Base-by-base conservation (phyloP, 805 yeast species). In the Priceomyces medius region DNA sequence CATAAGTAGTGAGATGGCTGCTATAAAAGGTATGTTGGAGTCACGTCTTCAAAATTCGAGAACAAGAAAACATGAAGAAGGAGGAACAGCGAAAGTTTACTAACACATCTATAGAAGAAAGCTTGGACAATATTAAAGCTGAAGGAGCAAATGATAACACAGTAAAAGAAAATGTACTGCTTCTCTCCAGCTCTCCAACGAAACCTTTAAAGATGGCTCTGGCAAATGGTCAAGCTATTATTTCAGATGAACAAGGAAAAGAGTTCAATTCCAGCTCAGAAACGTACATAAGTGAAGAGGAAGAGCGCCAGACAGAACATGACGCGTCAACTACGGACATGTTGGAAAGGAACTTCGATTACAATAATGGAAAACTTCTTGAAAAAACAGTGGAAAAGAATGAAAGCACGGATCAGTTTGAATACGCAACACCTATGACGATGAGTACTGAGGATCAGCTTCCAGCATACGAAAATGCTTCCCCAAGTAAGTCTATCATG, bases 401-500 rank as follows among this genome's bases (percentile, higher is more conserved):
- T 42, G 21, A 20, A 16, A 52, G 53, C 21, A 48, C 48, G 27
- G 60, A 58, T 37, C 63, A 61, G 31, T 61, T 59, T 41, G 54
- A 56, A 5, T 58, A 58, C 37, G 50, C 51, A 21, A 54, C 60
- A 2, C 63, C 61, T 12, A 46, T 41, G 43, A 57, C 53, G 16
- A 54, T 55, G 20, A 52, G 56, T 2, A 38, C 39, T 9, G 37
- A 37, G 10, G 36, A 27, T 40, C n/a, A 23, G 13, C 9, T 35
- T n/a, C 38, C 44, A 16, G 31, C 33, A 20, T 41, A 34, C 21
- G 33, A 26, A 21, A 40, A 42, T 35, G 28, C 50, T 6, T 63
- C 71, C 4, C 74, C 74, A 4, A 61, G 59, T 42, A 68, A 64
- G 44, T 67, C 73, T 21, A 66, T 63, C 19, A 64, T 70, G 69